Evolutionary conservation across 2,329 filamentous ascomycete genomes (phyloP).

Genomic region (Pseudopithomyces chartarum): DNA sequence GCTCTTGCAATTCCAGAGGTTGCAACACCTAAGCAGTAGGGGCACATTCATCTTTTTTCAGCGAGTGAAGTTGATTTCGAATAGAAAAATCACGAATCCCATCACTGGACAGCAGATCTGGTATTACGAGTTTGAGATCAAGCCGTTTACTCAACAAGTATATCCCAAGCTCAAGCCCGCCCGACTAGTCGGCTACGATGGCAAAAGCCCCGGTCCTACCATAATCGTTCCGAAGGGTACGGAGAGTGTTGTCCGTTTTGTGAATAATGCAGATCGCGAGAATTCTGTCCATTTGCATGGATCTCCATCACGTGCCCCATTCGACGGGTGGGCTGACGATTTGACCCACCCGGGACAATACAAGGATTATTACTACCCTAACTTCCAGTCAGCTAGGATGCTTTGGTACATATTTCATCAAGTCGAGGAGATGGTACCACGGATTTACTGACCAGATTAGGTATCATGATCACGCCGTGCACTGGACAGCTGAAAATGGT

Average conservation of each 20-base stretch:
- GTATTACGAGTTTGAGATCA: slow-evolving; percentile 53
- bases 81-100: slow-evolving; percentile 13
- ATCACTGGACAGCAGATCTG: slow-evolving; percentile 10
- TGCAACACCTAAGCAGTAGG: slow-evolving; percentile 9
- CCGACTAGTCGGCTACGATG: slow-evolving; percentile 58
- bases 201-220: slow-evolving; percentile 59
- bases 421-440: too few species aligned
- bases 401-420: slow-evolving; percentile 55
- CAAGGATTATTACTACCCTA: slow-evolving; percentile 66
- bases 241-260: slow-evolving; percentile 59
- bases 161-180: slow-evolving; percentile 49
- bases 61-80: neutral
- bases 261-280: slow-evolving; percentile 53
- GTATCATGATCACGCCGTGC: slow-evolving; percentile 8
- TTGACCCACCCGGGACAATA: slow-evolving; percentile 56
- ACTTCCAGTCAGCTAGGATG: slow-evolving; percentile 56
- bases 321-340: slow-evolving; percentile 62
- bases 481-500: slow-evolving; percentile 50
- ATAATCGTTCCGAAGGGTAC: slow-evolving; percentile 54
- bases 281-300: slow-evolving; percentile 62
- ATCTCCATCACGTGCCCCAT: slow-evolving; percentile 52
- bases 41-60: neutral
- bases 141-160: slow-evolving; percentile 48
- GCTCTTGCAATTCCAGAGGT: slow-evolving; percentile 8
- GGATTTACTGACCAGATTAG: too few species aligned